Evolutionary conservation across 1,284 basidiomycete species (phyloP).

Genomic region (Earliella scabrosa): DNA sequence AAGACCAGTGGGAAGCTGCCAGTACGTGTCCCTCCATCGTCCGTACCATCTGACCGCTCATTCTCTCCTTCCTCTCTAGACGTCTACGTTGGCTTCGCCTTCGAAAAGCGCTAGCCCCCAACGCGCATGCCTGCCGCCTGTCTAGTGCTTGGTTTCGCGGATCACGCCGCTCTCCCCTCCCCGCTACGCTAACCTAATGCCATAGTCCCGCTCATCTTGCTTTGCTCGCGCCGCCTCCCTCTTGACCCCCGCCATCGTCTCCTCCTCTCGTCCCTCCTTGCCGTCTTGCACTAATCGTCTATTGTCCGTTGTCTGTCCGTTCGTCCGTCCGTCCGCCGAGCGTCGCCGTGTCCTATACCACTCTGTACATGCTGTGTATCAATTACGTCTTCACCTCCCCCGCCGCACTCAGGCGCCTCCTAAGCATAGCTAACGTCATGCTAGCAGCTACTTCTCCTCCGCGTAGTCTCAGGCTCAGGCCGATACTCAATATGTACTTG

Average conservation of each 20-base stretch:
- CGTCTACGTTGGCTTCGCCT: conserved; percentile 53
- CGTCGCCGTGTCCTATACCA: neutral
- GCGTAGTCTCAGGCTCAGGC: neutral
- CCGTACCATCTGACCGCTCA: conserved; percentile 2
- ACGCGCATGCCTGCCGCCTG: neutral
- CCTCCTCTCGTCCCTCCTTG: neutral
- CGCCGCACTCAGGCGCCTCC: neutral
- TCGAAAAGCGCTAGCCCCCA: conserved; percentile 23
- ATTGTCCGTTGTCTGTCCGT: neutral
- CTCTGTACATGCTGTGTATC: neutral
- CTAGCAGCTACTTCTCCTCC: neutral
- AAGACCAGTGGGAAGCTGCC: conserved; percentile 95
- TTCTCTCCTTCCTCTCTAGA: conserved; percentile 46
- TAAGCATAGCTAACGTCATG: neutral
- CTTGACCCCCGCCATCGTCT: neutral
- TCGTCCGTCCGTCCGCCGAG: neutral
- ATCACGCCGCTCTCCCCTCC: neutral
- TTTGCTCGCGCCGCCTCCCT: neutral
- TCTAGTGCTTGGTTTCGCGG: neutral
- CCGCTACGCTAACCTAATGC: neutral
- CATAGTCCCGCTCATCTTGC: neutral
- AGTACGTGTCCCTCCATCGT: conserved; percentile 61
- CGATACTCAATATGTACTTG: neutral
- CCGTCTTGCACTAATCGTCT: neutral
- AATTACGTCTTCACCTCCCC: neutral